Conservation (phyloP, 2,329 filamentous ascomycete species). For the Apiospora arundinis region DNA sequence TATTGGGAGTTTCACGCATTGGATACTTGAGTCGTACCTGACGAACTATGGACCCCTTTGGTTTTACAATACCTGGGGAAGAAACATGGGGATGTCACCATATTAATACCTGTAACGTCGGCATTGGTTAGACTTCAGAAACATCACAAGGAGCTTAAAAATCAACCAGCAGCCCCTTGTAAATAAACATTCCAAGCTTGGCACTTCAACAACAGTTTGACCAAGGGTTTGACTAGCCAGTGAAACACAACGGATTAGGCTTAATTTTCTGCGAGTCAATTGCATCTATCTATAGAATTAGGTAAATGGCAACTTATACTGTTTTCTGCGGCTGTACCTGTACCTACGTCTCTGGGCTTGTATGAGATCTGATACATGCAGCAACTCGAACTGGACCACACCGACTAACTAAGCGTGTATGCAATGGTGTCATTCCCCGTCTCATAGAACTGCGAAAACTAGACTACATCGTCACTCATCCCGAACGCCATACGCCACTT, state of each 20-base stretch:
- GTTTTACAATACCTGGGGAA: not conserved
- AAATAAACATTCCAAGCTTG: not conserved
- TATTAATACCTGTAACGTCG: not conserved
- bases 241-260: not conserved
- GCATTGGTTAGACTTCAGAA: not conserved
- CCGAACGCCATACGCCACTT: slow-evolving; percentile 20
- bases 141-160: not conserved
- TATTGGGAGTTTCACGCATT: not conserved
- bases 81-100: not conserved
- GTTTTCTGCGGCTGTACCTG: not conserved
- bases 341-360: not conserved
- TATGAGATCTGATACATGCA: not conserved
- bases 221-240: slow-evolving; percentile 1
- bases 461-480: slow-evolving; percentile 3
- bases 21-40: not conserved
- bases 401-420: not conserved
- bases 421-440: not conserved
- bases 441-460: not conserved
- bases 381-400: too few relatives aligned
- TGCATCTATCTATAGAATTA: not conserved
- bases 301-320: too few relatives aligned
- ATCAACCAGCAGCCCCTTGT: not conserved
- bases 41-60: not conserved
- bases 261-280: not conserved
- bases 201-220: not conserved